These are phyloP conservation scores for Nitzschia inconspicua DNA, from an alignment of 108 stramenopile genomes.

Conservation along the genomic window DNA sequence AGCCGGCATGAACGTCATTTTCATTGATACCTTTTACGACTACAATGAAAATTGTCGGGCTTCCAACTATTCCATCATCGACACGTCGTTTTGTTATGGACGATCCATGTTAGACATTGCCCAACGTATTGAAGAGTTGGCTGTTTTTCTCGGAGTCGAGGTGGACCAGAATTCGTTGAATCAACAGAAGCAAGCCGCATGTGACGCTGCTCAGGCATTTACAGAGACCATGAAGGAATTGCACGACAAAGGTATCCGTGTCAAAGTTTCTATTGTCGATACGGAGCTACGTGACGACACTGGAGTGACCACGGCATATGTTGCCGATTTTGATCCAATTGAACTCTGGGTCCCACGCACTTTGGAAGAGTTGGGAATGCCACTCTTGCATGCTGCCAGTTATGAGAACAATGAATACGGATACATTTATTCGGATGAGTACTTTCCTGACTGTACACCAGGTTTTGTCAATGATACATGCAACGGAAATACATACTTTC, in stretches of 20 bases:
- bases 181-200: constrained; percentile 1
- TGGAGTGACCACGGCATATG: too few relatives aligned
- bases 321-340: constrained; percentile 4
- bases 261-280: neutral
- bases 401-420: neutral
- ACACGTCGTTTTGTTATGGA: neutral
- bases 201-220: constrained; percentile 2
- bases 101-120: constrained; percentile 7
- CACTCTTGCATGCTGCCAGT: neutral
- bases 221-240: neutral
- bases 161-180: neutral
- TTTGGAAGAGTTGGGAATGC: constrained; percentile 11
- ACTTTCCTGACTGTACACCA: neutral
- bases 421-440: neutral
- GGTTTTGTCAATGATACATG: neutral
- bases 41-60: constrained; percentile 1
- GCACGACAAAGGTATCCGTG: constrained; percentile 4
- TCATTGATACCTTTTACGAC: constrained; percentile 8
- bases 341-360: constrained; percentile 2
- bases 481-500: constrained; percentile 2
- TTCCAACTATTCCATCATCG: neutral
- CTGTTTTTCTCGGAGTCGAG: neutral
- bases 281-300: neutral
- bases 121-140: constrained; percentile 1
- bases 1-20: neutral